Evolutionary conservation across 2,329 filamentous ascomycete genomes (phyloP), one percentile per base, ranked within the genome.

Genomic region (Akanthomyces lecanii): DNA sequence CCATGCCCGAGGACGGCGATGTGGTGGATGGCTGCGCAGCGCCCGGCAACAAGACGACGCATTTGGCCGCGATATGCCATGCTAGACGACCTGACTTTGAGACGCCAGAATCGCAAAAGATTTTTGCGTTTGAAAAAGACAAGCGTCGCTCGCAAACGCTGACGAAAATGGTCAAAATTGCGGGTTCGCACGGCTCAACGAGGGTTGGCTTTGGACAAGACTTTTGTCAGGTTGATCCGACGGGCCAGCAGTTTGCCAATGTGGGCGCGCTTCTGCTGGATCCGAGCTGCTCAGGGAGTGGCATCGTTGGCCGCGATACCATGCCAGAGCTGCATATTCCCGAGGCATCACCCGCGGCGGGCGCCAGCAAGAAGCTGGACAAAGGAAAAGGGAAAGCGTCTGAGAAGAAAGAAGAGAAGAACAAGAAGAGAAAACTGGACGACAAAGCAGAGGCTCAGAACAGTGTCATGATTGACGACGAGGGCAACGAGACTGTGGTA

Each of bases 1-100:
- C 89, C 0, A 78, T 77, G 0, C 78, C 85, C 10, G 79, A 84
- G 63, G 85, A 89, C 66, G 91, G 91, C 28, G 87, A 95, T 70
- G 80, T 96, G 10, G 85, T 98, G n/a, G 95, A 99, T 74, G 91
- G 91, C 0, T 98, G 94, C 73, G 91, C 95, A 0, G 95, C 95
- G 0, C 95, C 95, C 1, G 95, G 95, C 6, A 99, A 99, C 75
- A 99, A 99, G 77, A 98, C 95, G 1, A 98, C 94, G 8, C 95
- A 98, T 74, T 77, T 96, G 53, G 92, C 93, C 0, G 89, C 92
- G 2, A 85, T 97, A 5, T 71, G 95, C 55, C 79, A 73, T 59
- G 77, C 75, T 55, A 77, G 76, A 59, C 72, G 72, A 3, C 74
- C 75, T 0, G 77, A 76, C 47, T 73, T 72, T 64, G 72, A 71